Evolutionary conservation across 1,284 basidiomycete species (phyloP).

Genomic region (Microbotryum saponariae): DNA sequence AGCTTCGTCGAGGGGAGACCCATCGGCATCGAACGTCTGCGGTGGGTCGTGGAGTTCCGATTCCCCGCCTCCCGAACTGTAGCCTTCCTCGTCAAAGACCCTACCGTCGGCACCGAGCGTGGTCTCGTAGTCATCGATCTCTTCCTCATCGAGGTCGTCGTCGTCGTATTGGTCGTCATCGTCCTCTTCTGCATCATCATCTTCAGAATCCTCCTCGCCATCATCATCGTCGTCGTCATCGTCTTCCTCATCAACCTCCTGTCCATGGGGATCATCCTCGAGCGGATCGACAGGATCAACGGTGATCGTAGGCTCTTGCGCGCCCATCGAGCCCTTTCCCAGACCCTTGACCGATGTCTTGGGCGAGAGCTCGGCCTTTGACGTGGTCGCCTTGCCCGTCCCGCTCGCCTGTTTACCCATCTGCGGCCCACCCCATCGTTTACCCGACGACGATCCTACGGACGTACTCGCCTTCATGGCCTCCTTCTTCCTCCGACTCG

Average conservation of each 20-base stretch:
- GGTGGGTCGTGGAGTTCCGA: conserved; percentile 17
- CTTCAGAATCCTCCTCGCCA: conserved; percentile 16
- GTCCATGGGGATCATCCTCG: conserved; percentile 20
- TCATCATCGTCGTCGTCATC: conserved; percentile 12
- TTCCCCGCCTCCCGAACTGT: conserved; percentile 16
- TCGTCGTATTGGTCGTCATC: conserved; percentile 24
- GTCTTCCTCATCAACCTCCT: conserved; percentile 11
- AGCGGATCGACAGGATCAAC: conserved; percentile 47
- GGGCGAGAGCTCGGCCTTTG: conserved; percentile 54
- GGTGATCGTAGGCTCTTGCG: conserved; percentile 7
- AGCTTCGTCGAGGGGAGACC: conserved; percentile 14
- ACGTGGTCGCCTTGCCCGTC: background rate
- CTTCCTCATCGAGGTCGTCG: conserved; percentile 8
- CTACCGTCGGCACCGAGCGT: conserved; percentile 18
- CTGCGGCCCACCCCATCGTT: background rate
- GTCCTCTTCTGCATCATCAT: conserved; percentile 14
- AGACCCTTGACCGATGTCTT: conserved; percentile 55
- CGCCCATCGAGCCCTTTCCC: conserved; percentile 31
- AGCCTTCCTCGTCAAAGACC: conserved; percentile 21
- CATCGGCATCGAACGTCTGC: conserved; percentile 24
- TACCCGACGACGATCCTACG: background rate
- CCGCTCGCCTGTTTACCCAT: background rate
- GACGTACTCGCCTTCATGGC: background rate
- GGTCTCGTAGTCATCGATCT: conserved; percentile 28
- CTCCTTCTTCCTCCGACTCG: background rate